phyloP scores from a whole-genome alignment of 495 filamentous ascomycete genomes.

The Penicillium angulare region DNA sequence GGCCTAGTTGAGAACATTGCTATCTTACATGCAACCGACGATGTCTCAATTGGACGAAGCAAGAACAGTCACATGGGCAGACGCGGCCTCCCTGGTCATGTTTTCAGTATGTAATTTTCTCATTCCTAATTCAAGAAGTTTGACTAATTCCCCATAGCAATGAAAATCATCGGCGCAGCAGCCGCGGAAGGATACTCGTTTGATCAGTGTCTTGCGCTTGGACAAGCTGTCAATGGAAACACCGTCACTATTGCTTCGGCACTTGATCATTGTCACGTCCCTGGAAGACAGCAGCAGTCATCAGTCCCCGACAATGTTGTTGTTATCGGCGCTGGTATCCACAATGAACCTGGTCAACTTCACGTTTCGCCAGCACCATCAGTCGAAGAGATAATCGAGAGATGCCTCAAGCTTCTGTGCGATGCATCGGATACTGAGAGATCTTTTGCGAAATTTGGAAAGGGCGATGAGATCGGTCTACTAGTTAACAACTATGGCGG shows the following conservation, averaged over 20 bases:
- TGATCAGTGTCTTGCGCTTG: constrained; percentile 6
- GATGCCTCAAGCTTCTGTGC: constrained; percentile 3
- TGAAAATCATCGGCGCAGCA: constrained; percentile 5
- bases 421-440: constrained; percentile 1
- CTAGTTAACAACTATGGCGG: constrained; percentile 8
- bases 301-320: constrained; percentile 1
- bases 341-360: constrained; percentile 8
- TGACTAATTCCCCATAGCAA: constrained; percentile 1
- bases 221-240: constrained; percentile 5
- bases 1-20: background rate
- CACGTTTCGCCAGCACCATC: constrained; percentile 1
- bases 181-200: constrained; percentile 11
- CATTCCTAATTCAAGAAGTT: background rate
- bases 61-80: constrained; percentile 10
- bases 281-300: constrained; percentile 2
- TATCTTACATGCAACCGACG: constrained; percentile 2
- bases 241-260: background rate
- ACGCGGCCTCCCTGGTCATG: constrained; percentile 7
- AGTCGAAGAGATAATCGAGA: constrained; percentile 1
- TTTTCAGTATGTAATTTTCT: constrained; percentile 7
- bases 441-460: constrained; percentile 1
- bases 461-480: constrained; percentile 1
- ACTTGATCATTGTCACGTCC: constrained; percentile 6
- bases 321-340: constrained; percentile 6
- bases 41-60: constrained; percentile 8